A percentile compares a stretch with the other conserved stretches of the same genome.
phyloP scores from a whole-genome alignment of 2,329 filamentous ascomycete genomes.

The Teratosphaeria viscida region DNA sequence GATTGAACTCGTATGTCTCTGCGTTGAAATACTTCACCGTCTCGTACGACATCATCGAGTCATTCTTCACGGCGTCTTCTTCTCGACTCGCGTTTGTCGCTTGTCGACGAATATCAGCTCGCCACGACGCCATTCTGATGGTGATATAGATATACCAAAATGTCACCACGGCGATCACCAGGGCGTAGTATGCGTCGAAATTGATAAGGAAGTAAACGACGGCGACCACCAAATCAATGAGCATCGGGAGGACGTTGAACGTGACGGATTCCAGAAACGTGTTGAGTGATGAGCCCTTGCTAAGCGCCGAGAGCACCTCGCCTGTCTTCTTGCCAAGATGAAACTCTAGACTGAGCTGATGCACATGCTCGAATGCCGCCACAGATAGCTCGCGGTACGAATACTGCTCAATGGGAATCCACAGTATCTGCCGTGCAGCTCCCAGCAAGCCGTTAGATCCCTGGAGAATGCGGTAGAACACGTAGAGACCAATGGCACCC shows the following conservation, averaged over 20 bases:
- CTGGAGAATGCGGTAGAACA: conserved; percentile 70
- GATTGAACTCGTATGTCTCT: conserved; percentile 47
- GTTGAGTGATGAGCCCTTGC: conserved; percentile 93
- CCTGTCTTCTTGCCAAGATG: conserved; percentile 94
- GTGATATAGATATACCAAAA: conserved; percentile 97
- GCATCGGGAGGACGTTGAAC: conserved; percentile 90
- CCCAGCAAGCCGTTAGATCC: conserved; percentile 81
- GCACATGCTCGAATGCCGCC: conserved; percentile 93
- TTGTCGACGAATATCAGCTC: conserved; percentile 78
- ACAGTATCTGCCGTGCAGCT: conserved; percentile 69
- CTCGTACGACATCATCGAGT: conserved; percentile 98
- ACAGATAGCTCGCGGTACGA: conserved; percentile 91
- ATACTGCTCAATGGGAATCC: conserved; percentile 96
- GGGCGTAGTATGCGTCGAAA: conserved; percentile 82
- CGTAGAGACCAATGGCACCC: conserved; percentile 63
- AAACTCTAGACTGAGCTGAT: conserved; percentile 89
- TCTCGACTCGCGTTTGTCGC: conserved; percentile 94
- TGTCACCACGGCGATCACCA: conserved; percentile 80
- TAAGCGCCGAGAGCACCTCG: conserved; percentile 87
- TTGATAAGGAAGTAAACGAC: conserved; percentile 67
- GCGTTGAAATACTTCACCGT: conserved; percentile 58
- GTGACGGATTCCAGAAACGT: conserved; percentile 93
- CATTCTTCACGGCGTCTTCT: conserved; percentile 96
- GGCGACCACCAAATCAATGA: conserved; percentile 78
- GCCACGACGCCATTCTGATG: conserved; percentile 87